Percentiles rank a stretch among this genome's conserved stretches.
phyloP scores from a whole-genome alignment of 306 rosid genomes.

The Mucuna pruriens region DNA sequence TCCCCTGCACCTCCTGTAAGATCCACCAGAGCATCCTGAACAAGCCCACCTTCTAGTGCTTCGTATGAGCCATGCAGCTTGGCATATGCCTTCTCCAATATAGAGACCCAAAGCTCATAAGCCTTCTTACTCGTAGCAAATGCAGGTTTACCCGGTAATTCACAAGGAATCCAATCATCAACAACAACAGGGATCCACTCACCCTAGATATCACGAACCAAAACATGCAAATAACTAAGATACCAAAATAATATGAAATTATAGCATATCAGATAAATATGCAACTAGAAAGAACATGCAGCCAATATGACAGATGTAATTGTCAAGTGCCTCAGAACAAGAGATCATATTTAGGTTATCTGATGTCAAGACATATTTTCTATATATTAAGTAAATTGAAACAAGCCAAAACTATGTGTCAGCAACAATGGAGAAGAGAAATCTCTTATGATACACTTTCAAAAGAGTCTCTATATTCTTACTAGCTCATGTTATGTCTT shows the following conservation, averaged over 20 bases:
- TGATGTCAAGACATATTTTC: background rate
- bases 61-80: conserved; percentile 99
- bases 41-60: conserved; percentile 99
- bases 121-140: conserved; percentile 96
- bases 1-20: conserved; percentile 99
- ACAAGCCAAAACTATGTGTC: background rate
- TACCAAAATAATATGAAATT: background rate
- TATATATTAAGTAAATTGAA: background rate
- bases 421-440: too few species aligned
- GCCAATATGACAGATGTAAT: conserved; percentile 12
- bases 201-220: conserved; percentile 61
- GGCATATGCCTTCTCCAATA: conserved; percentile 99
- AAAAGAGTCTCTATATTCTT: background rate
- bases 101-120: conserved; percentile 95
- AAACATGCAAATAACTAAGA: conserved; percentile 22
- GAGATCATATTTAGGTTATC: conserved; percentile 1
- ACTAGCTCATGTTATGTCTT: background rate
- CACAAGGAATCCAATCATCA: conserved; percentile 99
- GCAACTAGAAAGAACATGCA: background rate
- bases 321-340: background rate
- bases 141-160: conserved; percentile 93
- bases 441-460: too few species aligned
- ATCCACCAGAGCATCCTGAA: conserved; percentile 99
- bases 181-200: conserved; percentile 99
- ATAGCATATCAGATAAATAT: conserved; percentile 20